These are phyloP conservation scores for Hypoxylon trugodes DNA, from an alignment of 495 filamentous ascomycete species.

Conservation along the genomic window DNA sequence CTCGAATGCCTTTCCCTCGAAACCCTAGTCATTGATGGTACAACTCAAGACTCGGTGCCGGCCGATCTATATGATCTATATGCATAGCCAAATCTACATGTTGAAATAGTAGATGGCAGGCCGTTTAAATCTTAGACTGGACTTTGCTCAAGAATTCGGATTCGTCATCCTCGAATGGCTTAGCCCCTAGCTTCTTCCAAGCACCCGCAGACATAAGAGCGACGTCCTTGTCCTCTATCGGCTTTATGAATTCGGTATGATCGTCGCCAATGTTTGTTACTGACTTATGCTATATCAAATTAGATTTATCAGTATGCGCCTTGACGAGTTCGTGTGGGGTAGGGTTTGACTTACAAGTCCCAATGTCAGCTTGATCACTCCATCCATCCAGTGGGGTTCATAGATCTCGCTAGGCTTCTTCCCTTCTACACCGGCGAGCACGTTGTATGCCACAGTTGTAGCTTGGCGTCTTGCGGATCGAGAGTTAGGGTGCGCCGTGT, in stretches of 20 bases:
- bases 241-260: slow-evolving; percentile 32
- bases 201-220: slow-evolving; percentile 31
- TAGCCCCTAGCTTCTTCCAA: slow-evolving; percentile 38
- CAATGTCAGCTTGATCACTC: slow-evolving; percentile 45
- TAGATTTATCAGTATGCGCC: neutral
- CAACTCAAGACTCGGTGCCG: too few species aligned
- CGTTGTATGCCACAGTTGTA: slow-evolving; percentile 61
- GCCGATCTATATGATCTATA: too few species aligned
- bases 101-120: too few species aligned
- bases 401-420: slow-evolving; percentile 41
- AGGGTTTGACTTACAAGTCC: slow-evolving; percentile 37
- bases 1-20: too few species aligned
- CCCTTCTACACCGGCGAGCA: slow-evolving; percentile 55
- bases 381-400: slow-evolving; percentile 42
- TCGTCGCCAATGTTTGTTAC: slow-evolving; percentile 34
- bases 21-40: too few species aligned
- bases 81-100: too few species aligned
- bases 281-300: slow-evolving; percentile 37
- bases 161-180: slow-evolving; percentile 37
- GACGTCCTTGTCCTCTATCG: slow-evolving; percentile 28
- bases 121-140: slow-evolving; percentile 25
- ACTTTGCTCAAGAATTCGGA: slow-evolving; percentile 24
- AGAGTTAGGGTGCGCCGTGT: slow-evolving; percentile 61
- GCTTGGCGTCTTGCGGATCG: slow-evolving; percentile 62
- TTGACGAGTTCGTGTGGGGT: neutral